Evolutionary conservation across 352 stramenopile species (phyloP), one percentile per base, ranked within the genome.

Genomic region (Pythium periplocum): DNA sequence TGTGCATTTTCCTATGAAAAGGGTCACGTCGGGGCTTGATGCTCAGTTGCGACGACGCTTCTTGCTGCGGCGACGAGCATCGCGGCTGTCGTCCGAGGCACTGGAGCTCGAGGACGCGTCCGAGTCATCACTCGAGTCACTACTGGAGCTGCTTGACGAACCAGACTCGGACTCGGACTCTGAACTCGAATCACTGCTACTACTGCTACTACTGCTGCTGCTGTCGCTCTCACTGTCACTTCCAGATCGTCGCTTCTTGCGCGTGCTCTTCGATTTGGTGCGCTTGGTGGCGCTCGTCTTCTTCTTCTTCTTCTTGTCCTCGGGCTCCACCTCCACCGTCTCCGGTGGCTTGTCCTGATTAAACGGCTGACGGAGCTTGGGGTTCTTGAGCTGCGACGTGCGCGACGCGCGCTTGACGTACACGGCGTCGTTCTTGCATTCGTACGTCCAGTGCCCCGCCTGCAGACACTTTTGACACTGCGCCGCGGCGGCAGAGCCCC

Each of bases 401-500:
- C 82, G 76, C 48, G 81, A 92, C 49, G 76, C 71, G 55, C 84
- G 82, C 55, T 85, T 73, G 43, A 92, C 61, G 62, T 94, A 94
- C 52, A 88, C 69, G 11, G 80, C 66, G n/a, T 89, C 73, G 54
- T 88, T 88, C 68, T 90, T 89, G 76, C 84, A 94, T 57, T 94
- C 84, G 66, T 90, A 94, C 10, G 80, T 94, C 84, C 84, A 94
- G 58, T 94, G 84, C 12, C 84, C 84, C 1, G 62, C 47, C 33
- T 71, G 66, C 35, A 94, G 72, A 63, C 84, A 94, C 70, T 93
- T 94, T 62, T 94, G 84, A 62, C 84, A 94, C 71, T 83, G 71
- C 46, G 75, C 78, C 2, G 55, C 59, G 4, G 62, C 69, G 3
- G 64, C 57, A 12, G 55, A 42, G 30, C 45, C 38, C 2, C 53